Percentiles rank a stretch among this genome's conserved stretches.
Evolutionary conservation across 306 rosid species (phyloP).

Genomic region (Glycine tomentella): DNA sequence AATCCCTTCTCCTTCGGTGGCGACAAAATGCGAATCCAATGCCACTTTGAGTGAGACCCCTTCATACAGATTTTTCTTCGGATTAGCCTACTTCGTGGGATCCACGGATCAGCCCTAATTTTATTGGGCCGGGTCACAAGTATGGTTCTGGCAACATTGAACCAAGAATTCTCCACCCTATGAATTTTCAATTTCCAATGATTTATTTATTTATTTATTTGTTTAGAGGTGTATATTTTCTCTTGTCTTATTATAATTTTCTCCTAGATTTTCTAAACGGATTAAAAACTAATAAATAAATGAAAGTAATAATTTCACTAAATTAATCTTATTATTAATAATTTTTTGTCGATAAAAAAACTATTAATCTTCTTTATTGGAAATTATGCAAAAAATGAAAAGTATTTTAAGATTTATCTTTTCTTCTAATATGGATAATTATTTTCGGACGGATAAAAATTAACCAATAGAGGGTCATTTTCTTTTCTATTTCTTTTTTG

Average conservation of each 20-base stretch:
- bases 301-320: too few relatives aligned
- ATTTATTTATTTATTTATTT: neutral
- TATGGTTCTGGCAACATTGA: neutral
- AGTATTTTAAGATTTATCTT: too few relatives aligned
- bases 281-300: too few relatives aligned
- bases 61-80: neutral
- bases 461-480: neutral
- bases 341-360: too few relatives aligned
- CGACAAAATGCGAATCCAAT: slow-evolving; percentile 50
- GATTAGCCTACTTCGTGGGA: slow-evolving; percentile 20
- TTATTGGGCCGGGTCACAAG: neutral
- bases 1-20: too few relatives aligned
- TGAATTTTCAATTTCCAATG: neutral
- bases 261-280: too few relatives aligned
- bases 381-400: too few relatives aligned
- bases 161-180: neutral
- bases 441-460: too few relatives aligned
- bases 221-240: neutral
- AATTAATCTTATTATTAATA: too few relatives aligned
- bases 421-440: too few relatives aligned
- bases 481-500: neutral
- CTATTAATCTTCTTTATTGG: too few relatives aligned
- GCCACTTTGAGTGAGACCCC: neutral
- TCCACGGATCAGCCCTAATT: neutral
- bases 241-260: too few relatives aligned